A percentile compares a stretch with the other conserved stretches of the same genome.
Evolutionary conservation across 768 basidiomycete genomes (phyloP).

Genomic region (Dacryopinax spathularia): DNA sequence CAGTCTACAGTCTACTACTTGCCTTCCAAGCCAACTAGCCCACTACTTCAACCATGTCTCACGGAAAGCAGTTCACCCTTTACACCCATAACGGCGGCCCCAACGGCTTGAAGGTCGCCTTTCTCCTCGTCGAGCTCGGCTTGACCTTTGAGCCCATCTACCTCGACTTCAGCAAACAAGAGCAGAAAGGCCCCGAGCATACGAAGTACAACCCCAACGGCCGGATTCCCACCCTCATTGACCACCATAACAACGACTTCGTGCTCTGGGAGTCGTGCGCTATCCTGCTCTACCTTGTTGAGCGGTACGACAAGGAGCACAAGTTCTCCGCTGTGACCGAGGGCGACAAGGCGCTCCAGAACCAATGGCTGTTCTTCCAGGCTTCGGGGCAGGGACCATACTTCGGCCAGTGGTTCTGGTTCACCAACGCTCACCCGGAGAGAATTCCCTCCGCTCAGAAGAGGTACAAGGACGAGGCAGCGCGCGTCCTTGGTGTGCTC

Average conservation of each 20-base stretch:
- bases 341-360: constrained; percentile 8
- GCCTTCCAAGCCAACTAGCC: neutral
- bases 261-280: constrained; percentile 14
- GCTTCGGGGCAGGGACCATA: constrained; percentile 13
- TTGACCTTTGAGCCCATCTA: constrained; percentile 13
- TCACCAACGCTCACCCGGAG: constrained; percentile 15
- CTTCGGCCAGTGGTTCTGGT: constrained; percentile 14
- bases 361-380: constrained; percentile 16
- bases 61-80: constrained; percentile 12
- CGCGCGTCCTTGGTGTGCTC: constrained; percentile 14
- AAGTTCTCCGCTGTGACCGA: constrained; percentile 11
- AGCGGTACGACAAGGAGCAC: constrained; percentile 13
- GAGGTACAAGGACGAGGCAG: constrained; percentile 14
- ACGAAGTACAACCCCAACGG: constrained; percentile 11
- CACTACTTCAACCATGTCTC: neutral
- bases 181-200: constrained; percentile 12
- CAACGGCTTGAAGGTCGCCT: constrained; percentile 14
- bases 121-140: constrained; percentile 13
- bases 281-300: constrained; percentile 13
- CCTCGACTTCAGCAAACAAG: constrained; percentile 11
- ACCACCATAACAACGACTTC: constrained; percentile 14
- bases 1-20: neutral
- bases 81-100: constrained; percentile 13
- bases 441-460: constrained; percentile 7
- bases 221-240: constrained; percentile 14